Evolutionary conservation across 2,329 filamentous ascomycete species (phyloP).

Genomic region (Juglanconis juglandina): DNA sequence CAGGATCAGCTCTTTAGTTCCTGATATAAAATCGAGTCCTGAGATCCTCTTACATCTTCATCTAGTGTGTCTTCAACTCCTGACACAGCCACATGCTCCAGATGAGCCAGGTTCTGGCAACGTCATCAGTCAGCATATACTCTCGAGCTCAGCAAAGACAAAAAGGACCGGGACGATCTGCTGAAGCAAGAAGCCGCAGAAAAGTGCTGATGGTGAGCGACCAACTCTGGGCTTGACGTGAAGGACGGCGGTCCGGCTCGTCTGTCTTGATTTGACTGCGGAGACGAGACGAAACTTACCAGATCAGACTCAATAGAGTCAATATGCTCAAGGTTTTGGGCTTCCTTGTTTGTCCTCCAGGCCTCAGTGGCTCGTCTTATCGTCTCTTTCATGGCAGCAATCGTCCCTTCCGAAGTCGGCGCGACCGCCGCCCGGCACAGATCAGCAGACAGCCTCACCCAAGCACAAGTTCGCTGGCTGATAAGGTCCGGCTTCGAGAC

Average conservation of each 20-base stretch:
- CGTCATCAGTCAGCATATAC: not conserved
- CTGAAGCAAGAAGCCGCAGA: not conserved
- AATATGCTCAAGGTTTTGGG: not conserved
- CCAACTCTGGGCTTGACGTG: too few species aligned
- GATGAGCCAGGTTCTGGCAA: not conserved
- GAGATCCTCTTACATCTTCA: conserved; percentile 4
- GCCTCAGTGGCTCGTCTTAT: not conserved
- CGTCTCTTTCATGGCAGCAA: conserved; percentile 3
- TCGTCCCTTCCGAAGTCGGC: not conserved
- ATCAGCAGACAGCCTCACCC: conserved; percentile 8
- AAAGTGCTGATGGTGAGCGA: too few species aligned
- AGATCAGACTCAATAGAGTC: not conserved
- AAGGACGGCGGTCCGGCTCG: not conserved
- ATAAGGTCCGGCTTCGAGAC: conserved; percentile 11
- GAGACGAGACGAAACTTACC: not conserved
- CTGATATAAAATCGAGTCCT: not conserved
- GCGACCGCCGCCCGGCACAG: conserved; percentile 3
- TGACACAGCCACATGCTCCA: not conserved
- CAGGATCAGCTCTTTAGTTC: not conserved
- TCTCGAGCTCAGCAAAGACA: too few species aligned
- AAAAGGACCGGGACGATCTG: not conserved
- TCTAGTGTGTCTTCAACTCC: not conserved
- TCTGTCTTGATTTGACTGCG: not conserved
- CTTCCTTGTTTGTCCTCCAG: not conserved
- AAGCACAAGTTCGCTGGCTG: conserved; percentile 13